Base-by-base conservation (phyloP, 1,284 basidiomycete genomes). In the Volvariella surrecta region DNA sequence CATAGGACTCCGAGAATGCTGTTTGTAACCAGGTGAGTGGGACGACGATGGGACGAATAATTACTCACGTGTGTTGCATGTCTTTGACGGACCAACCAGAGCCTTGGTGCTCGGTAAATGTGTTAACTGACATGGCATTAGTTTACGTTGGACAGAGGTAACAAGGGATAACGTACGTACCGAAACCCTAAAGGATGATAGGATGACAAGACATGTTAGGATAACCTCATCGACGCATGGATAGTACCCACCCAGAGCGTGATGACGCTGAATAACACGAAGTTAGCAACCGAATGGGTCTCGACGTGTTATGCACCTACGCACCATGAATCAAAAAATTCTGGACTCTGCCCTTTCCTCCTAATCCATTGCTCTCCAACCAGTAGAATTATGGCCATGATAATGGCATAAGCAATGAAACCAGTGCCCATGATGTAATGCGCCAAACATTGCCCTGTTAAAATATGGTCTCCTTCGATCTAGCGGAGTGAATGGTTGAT, bases 391-490 rank as follows among this genome's bases (percentile, higher is more conserved):
- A 96, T 79, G 3, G 88, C 78, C 68, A 97, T 79, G 48, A 96
- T 77, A 3, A 79, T 73, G 0, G 82, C 90, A 58, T 98, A 96
- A 0, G 78, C 90, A 50, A 93, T 87, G 57, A 94, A 94, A 0
- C 84, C 87, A 46, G 89, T 79, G 45, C 83, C 84, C 89, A 93
- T 91, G 54, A 92, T 89, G 58, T 94, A 92, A 63, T 96, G 92
- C 1, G 93, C 84, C 45, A 82, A 76, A 61, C 93, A 84, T 71
- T 96, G 83, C 39, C 82, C 65, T 62, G 21, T 54, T 34, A 42
- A 31, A 16, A n/a, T 8, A 2, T 22, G 45, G 16, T 52, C 39
- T 32, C 39, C 13, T n/a, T 15, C 20, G 24, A 18, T 42, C 38
- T 37, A 20, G 37, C 3, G 24, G 30, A 32, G 7, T 4, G 16